A percentile compares a stretch with the other conserved stretches of the same genome.
Conservation (phyloP, 805 yeast species). For the Wickerhamiella bombiphila region DNA sequence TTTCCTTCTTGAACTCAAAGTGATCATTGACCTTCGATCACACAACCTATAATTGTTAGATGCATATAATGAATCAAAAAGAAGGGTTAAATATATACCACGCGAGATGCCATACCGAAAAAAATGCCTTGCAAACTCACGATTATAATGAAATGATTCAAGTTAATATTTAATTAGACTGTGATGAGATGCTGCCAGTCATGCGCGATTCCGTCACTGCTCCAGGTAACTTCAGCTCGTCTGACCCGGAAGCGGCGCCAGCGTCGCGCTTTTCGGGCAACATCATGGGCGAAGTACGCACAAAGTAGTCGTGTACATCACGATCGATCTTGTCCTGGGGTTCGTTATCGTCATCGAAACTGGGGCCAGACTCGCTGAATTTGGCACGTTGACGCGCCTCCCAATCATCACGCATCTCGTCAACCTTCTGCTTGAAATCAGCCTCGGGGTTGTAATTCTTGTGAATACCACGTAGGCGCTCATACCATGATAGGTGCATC, state of each 20-base stretch:
- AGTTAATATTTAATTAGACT: too few species aligned
- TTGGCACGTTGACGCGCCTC: conserved; percentile 22
- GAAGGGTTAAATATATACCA: too few species aligned
- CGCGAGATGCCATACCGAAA: too few species aligned
- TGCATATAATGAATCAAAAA: too few species aligned
- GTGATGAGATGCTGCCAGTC: too few species aligned
- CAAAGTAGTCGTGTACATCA: conserved; percentile 25
- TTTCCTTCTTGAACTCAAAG: too few species aligned
- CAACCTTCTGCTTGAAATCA: conserved; percentile 27
- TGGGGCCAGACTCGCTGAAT: conserved; percentile 15
- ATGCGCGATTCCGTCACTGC: too few species aligned
- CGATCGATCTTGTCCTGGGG: conserved; percentile 15
- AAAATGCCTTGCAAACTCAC: too few species aligned
- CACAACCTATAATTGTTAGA: too few species aligned
- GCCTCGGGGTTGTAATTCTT: conserved; percentile 27
- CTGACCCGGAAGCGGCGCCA: conserved; percentile 12
- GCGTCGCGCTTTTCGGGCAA: conserved; percentile 17
- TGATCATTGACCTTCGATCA: too few species aligned
- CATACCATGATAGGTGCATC: conserved; percentile 25
- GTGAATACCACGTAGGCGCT: conserved; percentile 22
- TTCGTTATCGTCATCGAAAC: conserved; percentile 9
- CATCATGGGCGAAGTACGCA: conserved; percentile 24
- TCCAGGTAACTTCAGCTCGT: conserved; percentile 23
- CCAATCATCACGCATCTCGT: conserved; percentile 26
- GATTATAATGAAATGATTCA: too few species aligned